phyloP scores from a whole-genome alignment of 768 basidiomycete genomes.

The Tylopilus balloui region DNA sequence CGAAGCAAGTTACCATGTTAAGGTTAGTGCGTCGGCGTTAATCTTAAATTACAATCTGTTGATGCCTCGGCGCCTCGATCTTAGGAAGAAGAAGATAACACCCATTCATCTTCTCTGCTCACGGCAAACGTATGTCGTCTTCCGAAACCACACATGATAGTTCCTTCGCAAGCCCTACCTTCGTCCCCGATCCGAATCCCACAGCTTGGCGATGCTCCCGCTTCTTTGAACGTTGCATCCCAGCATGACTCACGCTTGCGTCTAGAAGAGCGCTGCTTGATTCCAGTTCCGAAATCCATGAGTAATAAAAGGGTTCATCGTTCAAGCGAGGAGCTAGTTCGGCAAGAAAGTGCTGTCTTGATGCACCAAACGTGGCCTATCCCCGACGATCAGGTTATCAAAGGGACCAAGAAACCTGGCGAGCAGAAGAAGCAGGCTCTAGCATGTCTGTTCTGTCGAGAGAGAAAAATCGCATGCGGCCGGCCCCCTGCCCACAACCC shows the following conservation, averaged over 20 bases:
- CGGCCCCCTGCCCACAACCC: slow-evolving; percentile 35
- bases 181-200: slow-evolving; percentile 15
- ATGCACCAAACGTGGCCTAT: slow-evolving; percentile 31
- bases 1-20: slow-evolving; percentile 25
- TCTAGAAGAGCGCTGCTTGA: slow-evolving; percentile 22
- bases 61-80: slow-evolving; percentile 22
- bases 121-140: slow-evolving; percentile 18
- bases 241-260: slow-evolving; percentile 22
- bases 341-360: slow-evolving; percentile 25
- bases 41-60: slow-evolving; percentile 26
- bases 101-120: slow-evolving; percentile 18
- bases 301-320: slow-evolving; percentile 29
- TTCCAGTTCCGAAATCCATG: slow-evolving; percentile 19
- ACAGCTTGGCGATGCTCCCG: slow-evolving; percentile 8
- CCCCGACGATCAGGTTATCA: slow-evolving; percentile 32
- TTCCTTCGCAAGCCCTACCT: slow-evolving; percentile 20
- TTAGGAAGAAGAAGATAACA: slow-evolving; percentile 26
- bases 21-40: slow-evolving; percentile 30
- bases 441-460: slow-evolving; percentile 46
- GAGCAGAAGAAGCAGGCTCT: slow-evolving; percentile 44
- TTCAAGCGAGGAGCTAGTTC: slow-evolving; percentile 26
- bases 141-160: slow-evolving; percentile 22
- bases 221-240: slow-evolving; percentile 12
- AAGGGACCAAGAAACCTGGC: slow-evolving; percentile 32
- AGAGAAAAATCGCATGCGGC: slow-evolving; percentile 49